Evolutionary conservation across 192 early-diverging fungal genomes (phyloP).

Genomic region (Coemansia sp.): DNA sequence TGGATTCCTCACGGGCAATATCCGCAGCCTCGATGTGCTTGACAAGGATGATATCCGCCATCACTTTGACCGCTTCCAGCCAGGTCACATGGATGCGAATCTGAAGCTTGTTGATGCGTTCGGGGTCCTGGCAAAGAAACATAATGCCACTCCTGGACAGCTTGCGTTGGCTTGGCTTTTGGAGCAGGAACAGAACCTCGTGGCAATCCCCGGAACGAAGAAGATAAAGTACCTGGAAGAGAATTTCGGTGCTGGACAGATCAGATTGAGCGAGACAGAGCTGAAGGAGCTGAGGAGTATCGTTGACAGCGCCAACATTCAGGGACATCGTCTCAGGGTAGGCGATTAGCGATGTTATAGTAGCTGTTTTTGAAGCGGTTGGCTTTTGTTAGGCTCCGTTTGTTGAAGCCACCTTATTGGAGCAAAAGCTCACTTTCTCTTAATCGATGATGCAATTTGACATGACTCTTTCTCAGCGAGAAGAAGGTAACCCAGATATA

Average conservation of each 20-base stretch:
- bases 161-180: conserved; percentile 68
- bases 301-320: conserved; percentile 30
- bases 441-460: no score
- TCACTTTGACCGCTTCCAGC: conserved; percentile 58
- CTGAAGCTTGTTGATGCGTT: conserved; percentile 58
- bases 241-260: conserved; percentile 31
- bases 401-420: no score
- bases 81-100: conserved; percentile 62
- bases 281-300: conserved; percentile 22
- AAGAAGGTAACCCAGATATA: no score
- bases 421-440: no score
- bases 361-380: no score
- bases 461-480: no score
- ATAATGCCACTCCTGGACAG: conserved; percentile 55
- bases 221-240: conserved; percentile 50
- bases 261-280: conserved; percentile 35
- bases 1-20: conserved; percentile 69
- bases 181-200: conserved; percentile 48
- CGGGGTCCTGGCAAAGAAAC: conserved; percentile 56
- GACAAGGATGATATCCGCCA: conserved; percentile 56
- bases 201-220: conserved; percentile 64
- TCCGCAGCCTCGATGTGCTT: conserved; percentile 57
- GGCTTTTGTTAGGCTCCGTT: no score
- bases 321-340: conserved; percentile 12
- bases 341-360: no score